Evolutionary conservation across 306 rosid genomes (phyloP), one percentile per base, ranked within the genome.

Genomic region (Fragaria ananassa): DNA sequence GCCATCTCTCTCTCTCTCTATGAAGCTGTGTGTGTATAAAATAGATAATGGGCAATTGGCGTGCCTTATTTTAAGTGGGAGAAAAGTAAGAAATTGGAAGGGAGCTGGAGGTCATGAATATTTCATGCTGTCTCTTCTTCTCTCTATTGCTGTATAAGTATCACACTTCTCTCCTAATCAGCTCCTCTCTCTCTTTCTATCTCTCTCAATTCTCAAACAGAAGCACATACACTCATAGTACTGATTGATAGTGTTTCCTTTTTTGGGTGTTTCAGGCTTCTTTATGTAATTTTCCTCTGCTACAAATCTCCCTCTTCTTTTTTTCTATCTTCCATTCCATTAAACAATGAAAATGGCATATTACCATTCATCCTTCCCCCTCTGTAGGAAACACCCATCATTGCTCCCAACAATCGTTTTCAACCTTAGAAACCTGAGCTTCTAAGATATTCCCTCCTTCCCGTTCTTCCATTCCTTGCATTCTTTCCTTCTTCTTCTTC

Each of bases 361-460:
- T 89, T 89, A 86, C 89, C 91, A 91, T 92, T 96, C 93, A 96
- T 96, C 97, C 88, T 86, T 91, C 85, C 96, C 97, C 99, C 98
- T 92, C 74, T 78, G 75, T 86, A 89, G 97, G 99, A 93, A 96
- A 96, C 99, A 93, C 91, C 87, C 98, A 96, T 96, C 98, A 96
- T 96, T 96, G 96, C 96, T 81, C 93, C 96, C 96, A 92, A 91
- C 96, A 86, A 92, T 92, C 97, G 90, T 88, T 91, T 92, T 92
- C 98, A 89, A 87, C 96, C 97, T 93, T 91, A 79, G 90, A 89
- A 89, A 88, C 93, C 96, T 87, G 97, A 89, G 97, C 93, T 87
- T 85, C 95, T 86, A 90, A 95, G 90, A 85, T 87, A 83, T 87
- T 87, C 92, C 84, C 83, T 79, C 82, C 69, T 78, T 73, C 76